Evolutionary conservation across 176 grass and related monocot genomes (phyloP).

Genomic region (Elaeis guineensis): DNA sequence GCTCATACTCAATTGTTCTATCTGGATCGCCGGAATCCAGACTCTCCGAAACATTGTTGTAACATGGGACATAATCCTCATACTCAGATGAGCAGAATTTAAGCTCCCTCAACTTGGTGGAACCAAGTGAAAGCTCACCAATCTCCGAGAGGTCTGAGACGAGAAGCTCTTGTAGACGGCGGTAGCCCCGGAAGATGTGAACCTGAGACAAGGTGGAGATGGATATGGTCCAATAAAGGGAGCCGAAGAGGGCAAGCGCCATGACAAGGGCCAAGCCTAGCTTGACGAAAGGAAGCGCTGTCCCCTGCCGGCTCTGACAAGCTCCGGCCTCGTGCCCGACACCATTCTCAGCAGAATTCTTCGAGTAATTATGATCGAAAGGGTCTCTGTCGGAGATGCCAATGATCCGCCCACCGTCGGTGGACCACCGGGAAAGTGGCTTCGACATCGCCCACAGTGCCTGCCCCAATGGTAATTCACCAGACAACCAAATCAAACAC

Average conservation of each 20-base stretch:
- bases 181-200: conserved; percentile 44
- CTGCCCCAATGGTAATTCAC: conserved; percentile 1
- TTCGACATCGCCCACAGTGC: conserved; percentile 42
- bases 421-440: conserved; percentile 66
- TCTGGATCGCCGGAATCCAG: conserved; percentile 61
- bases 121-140: conserved; percentile 61
- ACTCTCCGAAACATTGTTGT: conserved; percentile 74
- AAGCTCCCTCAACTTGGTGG: conserved; percentile 48
- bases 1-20: conserved; percentile 56
- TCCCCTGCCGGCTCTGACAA: conserved; percentile 28
- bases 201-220: conserved; percentile 35
- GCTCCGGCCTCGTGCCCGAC: conserved; percentile 17
- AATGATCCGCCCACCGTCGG: conserved; percentile 26
- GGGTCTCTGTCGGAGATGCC: conserved; percentile 6
- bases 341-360: conserved; percentile 55
- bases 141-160: conserved; percentile 75
- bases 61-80: conserved; percentile 83
- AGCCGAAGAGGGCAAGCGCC: conserved; percentile 34
- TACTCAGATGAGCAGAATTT: conserved; percentile 54
- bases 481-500: neutral
- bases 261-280: conserved; percentile 41
- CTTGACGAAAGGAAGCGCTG: conserved; percentile 36
- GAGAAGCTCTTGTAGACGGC: conserved; percentile 80
- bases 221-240: conserved; percentile 62
- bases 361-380: conserved; percentile 34